Conservation (phyloP, 1,139 yeast species). For the Debaryomycetaceae sp. region DNA sequence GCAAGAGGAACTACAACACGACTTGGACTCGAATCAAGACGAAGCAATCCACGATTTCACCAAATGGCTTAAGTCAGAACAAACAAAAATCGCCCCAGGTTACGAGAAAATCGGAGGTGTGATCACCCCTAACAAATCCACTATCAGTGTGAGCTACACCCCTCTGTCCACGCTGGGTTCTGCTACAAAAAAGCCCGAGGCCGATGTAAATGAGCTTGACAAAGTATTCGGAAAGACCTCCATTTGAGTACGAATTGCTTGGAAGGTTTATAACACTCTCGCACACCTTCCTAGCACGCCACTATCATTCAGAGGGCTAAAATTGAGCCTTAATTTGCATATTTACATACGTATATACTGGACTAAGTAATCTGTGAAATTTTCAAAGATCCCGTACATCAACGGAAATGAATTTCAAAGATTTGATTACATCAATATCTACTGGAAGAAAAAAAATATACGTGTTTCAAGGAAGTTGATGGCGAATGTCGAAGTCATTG, state of each 20-base stretch:
- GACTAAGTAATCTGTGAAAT: too few species aligned
- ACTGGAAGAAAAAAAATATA: too few species aligned
- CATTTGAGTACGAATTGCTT: slow-evolving; percentile 4
- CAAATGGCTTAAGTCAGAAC: slow-evolving; percentile 35
- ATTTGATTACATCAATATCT: too few species aligned
- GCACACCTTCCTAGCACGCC: too few species aligned
- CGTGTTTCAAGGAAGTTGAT: too few species aligned
- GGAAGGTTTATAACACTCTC: too few species aligned
- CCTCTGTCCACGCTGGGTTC: slow-evolving; percentile 1
- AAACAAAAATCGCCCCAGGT: slow-evolving; percentile 42
- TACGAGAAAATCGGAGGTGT: slow-evolving; percentile 28
- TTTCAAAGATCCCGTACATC: too few species aligned
- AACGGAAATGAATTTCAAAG: too few species aligned
- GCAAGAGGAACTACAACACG: slow-evolving; percentile 20
- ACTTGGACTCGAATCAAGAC: slow-evolving; percentile 10
- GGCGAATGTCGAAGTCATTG: background rate
- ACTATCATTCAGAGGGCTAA: too few species aligned
- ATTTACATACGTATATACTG: too few species aligned
- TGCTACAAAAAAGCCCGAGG: slow-evolving; percentile 3
- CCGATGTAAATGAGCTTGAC: slow-evolving; percentile 25
- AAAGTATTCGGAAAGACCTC: slow-evolving; percentile 24
- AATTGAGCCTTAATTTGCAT: too few species aligned
- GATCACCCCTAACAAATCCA: slow-evolving; percentile 29
- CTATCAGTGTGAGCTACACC: slow-evolving; percentile 2
- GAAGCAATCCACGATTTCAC: slow-evolving; percentile 17